Evolutionary conservation across 495 filamentous ascomycete species (phyloP).

Genomic region (Filosporella fistucella): DNA sequence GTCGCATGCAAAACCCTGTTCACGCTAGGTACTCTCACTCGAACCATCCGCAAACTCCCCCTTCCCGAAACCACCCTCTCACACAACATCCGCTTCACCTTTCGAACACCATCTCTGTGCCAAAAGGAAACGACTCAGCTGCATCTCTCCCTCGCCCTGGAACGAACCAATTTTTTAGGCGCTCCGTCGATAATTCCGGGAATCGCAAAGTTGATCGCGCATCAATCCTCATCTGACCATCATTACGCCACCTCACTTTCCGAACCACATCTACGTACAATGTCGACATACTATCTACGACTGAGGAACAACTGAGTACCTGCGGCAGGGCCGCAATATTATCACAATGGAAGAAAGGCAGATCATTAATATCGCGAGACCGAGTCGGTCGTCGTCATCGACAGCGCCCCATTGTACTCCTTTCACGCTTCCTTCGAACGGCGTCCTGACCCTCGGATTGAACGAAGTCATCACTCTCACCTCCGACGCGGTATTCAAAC

Average conservation of each 20-base stretch:
- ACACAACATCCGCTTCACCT: too few relatives aligned
- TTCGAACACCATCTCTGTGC: too few relatives aligned
- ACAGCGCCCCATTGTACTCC: slow-evolving; percentile 46
- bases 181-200: too few relatives aligned
- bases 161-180: too few relatives aligned
- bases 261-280: slow-evolving; percentile 1
- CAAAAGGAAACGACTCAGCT: too few relatives aligned
- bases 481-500: slow-evolving; percentile 57
- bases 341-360: slow-evolving; percentile 19
- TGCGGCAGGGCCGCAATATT: slow-evolving; percentile 19
- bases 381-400: slow-evolving; percentile 5
- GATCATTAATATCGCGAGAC: slow-evolving; percentile 13
- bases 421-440: slow-evolving; percentile 57
- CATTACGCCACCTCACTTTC: background rate
- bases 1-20: too few relatives aligned
- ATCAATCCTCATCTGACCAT: too few relatives aligned
- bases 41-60: too few relatives aligned
- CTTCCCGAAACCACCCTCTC: too few relatives aligned
- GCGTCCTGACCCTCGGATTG: slow-evolving; percentile 53
- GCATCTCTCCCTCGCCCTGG: too few relatives aligned
- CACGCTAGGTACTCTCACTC: too few relatives aligned
- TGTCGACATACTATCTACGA: slow-evolving; percentile 14
- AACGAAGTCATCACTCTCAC: slow-evolving; percentile 53
- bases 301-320: slow-evolving; percentile 5
- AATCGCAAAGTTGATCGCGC: too few relatives aligned